Percentiles rank a stretch among this genome's conserved stretches.
These are phyloP conservation scores for Azolla pinnata DNA, from an alignment of 75 land plant species.

Conservation along the genomic window DNA sequence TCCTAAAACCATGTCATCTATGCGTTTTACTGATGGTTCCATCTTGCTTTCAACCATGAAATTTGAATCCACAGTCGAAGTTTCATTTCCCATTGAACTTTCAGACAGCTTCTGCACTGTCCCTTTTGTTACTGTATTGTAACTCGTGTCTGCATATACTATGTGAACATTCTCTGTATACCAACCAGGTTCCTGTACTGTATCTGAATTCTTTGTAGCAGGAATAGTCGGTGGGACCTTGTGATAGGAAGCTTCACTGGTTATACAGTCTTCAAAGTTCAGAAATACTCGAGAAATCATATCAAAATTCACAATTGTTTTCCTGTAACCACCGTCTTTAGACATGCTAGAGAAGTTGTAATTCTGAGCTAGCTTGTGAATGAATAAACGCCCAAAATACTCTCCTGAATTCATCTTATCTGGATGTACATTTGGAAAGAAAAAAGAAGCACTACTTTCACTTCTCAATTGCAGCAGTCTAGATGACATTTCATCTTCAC, in stretches of 20 bases:
- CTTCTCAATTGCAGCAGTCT: too few relatives aligned
- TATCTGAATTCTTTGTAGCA: background rate
- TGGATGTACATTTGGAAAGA: background rate
- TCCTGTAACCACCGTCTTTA: background rate
- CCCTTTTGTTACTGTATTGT: background rate
- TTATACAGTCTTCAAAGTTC: slow-evolving; percentile 1
- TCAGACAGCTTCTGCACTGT: background rate
- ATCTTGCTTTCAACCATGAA: background rate
- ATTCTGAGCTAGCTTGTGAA: background rate
- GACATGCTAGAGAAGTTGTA: background rate
- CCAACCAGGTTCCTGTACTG: background rate
- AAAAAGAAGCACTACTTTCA: background rate
- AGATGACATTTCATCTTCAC: too few relatives aligned
- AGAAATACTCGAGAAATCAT: background rate
- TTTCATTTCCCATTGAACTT: background rate
- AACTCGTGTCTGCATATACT: background rate
- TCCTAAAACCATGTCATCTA: background rate
- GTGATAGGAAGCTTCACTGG: background rate
- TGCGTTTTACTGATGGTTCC: background rate
- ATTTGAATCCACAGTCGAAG: background rate
- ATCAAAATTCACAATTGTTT: background rate
- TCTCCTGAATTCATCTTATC: background rate
- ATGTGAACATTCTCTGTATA: background rate
- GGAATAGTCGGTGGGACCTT: background rate
- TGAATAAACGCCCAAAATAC: background rate